Percentiles rank a stretch among this genome's conserved stretches.
These are phyloP conservation scores for Colletotrichum incanum DNA, from an alignment of 2,329 filamentous ascomycete species.

Conservation along the genomic window DNA sequence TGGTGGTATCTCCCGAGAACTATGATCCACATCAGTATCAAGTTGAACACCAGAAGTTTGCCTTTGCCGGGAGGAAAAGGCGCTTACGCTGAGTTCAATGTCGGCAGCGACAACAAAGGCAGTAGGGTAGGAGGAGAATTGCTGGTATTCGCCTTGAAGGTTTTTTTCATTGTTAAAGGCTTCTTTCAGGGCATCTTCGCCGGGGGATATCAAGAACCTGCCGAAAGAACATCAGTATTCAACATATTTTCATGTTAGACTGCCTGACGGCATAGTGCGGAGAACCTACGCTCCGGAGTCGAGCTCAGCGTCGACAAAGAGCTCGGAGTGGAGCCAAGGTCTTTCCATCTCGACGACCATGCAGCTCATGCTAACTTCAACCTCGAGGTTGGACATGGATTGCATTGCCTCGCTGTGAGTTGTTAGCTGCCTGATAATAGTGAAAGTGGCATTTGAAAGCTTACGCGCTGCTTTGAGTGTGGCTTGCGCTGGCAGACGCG, in stretches of 20 bases:
- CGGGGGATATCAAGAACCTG: not conserved
- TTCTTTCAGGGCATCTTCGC: not conserved
- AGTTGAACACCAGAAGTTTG: too few relatives aligned
- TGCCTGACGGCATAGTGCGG: not conserved
- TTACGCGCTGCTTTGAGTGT: conserved; percentile 1
- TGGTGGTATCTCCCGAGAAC: not conserved
- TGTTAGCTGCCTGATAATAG: not conserved
- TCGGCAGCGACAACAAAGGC: not conserved
- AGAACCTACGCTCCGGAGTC: not conserved
- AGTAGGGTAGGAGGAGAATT: not conserved
- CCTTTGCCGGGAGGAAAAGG: not conserved
- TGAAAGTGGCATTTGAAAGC: not conserved
- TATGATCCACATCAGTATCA: not conserved
- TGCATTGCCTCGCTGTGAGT: not conserved
- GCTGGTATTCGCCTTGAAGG: not conserved
- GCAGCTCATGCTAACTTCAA: conserved; percentile 6
- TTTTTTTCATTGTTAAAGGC: not conserved
- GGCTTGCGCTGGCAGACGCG: not conserved
- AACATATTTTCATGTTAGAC: too few relatives aligned
- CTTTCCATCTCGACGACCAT: conserved; percentile 25
- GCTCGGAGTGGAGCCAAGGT: conserved; percentile 29
- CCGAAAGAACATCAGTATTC: too few relatives aligned
- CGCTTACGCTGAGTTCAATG: not conserved
- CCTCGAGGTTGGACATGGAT: conserved; percentile 13
- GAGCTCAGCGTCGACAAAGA: conserved; percentile 29